phyloP scores from a whole-genome alignment of 2,329 filamentous ascomycete species.

The Arachnomyces sp. region DNA sequence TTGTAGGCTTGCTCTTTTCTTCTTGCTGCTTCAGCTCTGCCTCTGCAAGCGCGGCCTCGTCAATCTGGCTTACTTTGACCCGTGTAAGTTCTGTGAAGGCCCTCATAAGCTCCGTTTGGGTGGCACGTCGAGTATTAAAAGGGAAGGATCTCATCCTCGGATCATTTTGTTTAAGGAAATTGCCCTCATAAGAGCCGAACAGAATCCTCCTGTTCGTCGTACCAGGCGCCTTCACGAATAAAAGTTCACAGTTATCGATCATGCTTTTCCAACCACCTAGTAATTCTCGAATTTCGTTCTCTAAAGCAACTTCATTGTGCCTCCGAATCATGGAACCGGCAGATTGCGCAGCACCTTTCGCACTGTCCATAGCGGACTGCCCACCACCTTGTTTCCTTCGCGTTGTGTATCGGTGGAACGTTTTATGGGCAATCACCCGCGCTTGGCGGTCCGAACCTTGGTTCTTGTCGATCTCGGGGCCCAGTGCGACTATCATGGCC shows the following conservation, averaged over 20 bases:
- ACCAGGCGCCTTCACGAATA: constrained; percentile 87
- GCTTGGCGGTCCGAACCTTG: constrained; percentile 70
- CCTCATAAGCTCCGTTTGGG: constrained; percentile 88
- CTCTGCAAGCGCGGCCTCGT: constrained; percentile 53
- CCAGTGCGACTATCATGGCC: constrained; percentile 85
- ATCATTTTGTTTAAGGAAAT: constrained; percentile 73
- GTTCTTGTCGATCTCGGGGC: constrained; percentile 67
- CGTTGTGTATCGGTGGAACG: constrained; percentile 95
- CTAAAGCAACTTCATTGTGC: constrained; percentile 87
- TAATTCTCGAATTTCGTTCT: constrained; percentile 76
- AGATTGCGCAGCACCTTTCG: constrained; percentile 90
- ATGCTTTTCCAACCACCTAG: constrained; percentile 76
- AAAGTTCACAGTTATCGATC: constrained; percentile 72
- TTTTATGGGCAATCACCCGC: constrained; percentile 87
- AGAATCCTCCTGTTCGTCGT: constrained; percentile 76
- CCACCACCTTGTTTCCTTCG: constrained; percentile 91
- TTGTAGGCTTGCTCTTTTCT: constrained; percentile 30
- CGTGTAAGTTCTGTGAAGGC: constrained; percentile 89
- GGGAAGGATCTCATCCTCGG: constrained; percentile 76
- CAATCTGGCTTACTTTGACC: constrained; percentile 72
- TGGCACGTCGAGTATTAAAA: constrained; percentile 84
- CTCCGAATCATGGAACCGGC: constrained; percentile 82
- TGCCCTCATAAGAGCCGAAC: constrained; percentile 84
- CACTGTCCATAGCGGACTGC: constrained; percentile 85
- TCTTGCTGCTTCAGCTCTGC: constrained; percentile 40